Evolutionary conservation across 2,329 filamentous ascomycete genomes (phyloP), one percentile per base, ranked within the genome.

Genomic region (Rutstroemia sp.): DNA sequence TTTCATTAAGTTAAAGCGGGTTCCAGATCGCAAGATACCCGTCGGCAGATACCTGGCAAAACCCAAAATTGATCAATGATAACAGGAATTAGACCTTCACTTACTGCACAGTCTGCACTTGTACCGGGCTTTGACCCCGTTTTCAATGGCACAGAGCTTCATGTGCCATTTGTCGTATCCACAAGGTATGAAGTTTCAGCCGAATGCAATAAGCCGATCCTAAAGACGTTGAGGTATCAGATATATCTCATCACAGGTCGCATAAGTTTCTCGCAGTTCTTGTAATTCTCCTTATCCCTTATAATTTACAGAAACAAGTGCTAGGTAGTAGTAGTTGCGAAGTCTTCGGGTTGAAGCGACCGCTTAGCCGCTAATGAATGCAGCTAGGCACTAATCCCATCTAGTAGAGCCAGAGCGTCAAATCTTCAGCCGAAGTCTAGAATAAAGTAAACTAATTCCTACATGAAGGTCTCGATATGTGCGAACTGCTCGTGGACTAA

Each of bases 1-100:
- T 54, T 54, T 54, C 41, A 16, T 37, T 50, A 23, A 55, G 34
- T 23, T 42, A 44, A 44, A 44, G 46, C 39, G 38, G 46, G 25
- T 44, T 55, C 38, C 16, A 42, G 46, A 50, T 55, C 53, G 46
- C 18, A 55, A 46, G 42, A 46, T 46, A 46, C 42, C 42, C 42
- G 42, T 46, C 42, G 42, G 42, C 19, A 46, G 42, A 46, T 46
- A 23, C 21, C 42, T 46, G 21, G 19, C 18, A 14, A 10, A 21
- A 46, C 8, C 42, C 30, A 34, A 46, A 38, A 9, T 4, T 44
- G 49, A 25, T 54, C 19, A 34, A 10, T 38, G 27, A n/a, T 34
- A 34, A 12, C 30, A 34, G 9, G 30, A 34, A 34, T 10, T 9
- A 34, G 30, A n/a, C 42, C 18, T 38, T 21, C 23, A 37, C 14